Evolutionary conservation across 1,139 yeast genomes (phyloP), one percentile per base, ranked within the genome.

Genomic region (Hansenula lynferdii): DNA sequence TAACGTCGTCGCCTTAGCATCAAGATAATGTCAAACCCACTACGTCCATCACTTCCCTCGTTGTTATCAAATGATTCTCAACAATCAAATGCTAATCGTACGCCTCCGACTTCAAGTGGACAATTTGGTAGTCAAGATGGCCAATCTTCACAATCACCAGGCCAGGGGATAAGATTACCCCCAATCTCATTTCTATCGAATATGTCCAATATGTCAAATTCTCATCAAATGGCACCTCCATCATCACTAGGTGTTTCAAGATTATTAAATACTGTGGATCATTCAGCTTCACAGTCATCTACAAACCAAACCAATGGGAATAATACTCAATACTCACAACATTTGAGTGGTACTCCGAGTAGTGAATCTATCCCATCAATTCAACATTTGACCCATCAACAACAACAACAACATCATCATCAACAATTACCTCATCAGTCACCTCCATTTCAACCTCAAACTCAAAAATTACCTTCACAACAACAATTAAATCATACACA

Each of bases 121-220:
- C 31, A 28, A 22, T 31, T 31, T 12, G 15, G 12, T 8, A 20
- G 6, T 17, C 15, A 18, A 8, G 20, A 29, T 16, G 28, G 24
- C 11, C 15, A 22, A 12, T 23, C 32, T 17, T 22, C 31, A 20
- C 12, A 22, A 18, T 23, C 27, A 10, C 44, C 45, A 49, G 34
- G 50, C 56, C 11, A 45, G 18, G 42, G 50, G 26, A 58, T 59
- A 16, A 56, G 57, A 34, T 46, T 60, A n/a, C 65, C 65, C 6
- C 63, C 65, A 2, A 56, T 60, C 26, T 58, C 64, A 6, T 57
- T 57, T 33, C 40, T 59, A n/a, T 44, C 58, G 15, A 41, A 42
- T 26, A 38, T 50, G 4, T 34, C 48, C 6, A 34, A 23, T n/a
- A 33, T 24, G 34, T 31, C 34, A 23, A 31, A 31, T 21, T 28